Conservation (phyloP, 2,329 filamentous ascomycete species). For the Elsinoe australis region DNA sequence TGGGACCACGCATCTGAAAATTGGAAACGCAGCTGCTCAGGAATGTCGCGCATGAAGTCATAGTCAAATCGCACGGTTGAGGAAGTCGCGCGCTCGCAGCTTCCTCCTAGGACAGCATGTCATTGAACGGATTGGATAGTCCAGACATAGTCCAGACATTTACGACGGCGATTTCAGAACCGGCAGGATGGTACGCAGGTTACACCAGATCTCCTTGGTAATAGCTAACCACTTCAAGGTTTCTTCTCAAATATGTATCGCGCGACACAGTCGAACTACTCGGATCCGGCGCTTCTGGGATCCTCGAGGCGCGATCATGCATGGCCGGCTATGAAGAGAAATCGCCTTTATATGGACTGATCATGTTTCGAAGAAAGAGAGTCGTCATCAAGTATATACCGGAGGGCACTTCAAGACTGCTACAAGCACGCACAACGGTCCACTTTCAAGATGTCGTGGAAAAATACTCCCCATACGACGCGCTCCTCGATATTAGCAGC, state of each 20-base stretch:
- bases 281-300: constrained; percentile 68
- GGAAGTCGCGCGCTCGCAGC: constrained; percentile 1
- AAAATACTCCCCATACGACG: constrained; percentile 77
- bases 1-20: background rate
- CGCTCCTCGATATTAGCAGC: constrained; percentile 65
- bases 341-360: constrained; percentile 84
- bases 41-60: constrained; percentile 1
- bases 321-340: constrained; percentile 73
- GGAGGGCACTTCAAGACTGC: constrained; percentile 77
- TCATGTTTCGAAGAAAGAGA: constrained; percentile 82
- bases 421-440: constrained; percentile 80
- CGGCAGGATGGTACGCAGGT: constrained; percentile 82
- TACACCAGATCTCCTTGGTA: constrained; percentile 15
- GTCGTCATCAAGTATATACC: constrained; percentile 90
- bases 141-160: constrained; percentile 75
- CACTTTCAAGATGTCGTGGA: constrained; percentile 57
- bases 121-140: constrained; percentile 88
- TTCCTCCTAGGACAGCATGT: constrained; percentile 52
- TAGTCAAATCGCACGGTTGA: background rate
- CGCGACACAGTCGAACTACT: constrained; percentile 82
- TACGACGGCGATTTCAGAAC: constrained; percentile 68
- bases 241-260: constrained; percentile 82
- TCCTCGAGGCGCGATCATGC: constrained; percentile 71
- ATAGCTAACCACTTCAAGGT: constrained; percentile 52
- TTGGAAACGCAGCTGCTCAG: background rate